Conservation (phyloP, 2,329 filamentous ascomycete genomes). For the Macrophomina pseudophaseolina region DNA sequence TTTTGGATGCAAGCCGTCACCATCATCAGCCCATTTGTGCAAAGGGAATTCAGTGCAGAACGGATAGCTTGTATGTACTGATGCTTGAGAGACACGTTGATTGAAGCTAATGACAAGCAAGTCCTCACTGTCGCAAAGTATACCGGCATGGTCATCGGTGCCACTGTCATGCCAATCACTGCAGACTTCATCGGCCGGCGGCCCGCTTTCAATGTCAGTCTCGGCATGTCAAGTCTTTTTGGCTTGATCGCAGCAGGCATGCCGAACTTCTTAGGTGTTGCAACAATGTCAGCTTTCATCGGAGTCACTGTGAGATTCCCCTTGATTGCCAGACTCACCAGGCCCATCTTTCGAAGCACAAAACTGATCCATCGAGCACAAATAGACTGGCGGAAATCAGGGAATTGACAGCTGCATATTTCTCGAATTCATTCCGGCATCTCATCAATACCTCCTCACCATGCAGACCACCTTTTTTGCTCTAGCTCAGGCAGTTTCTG, state of each 20-base stretch:
- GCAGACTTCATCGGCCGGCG: not conserved
- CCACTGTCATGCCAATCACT: not conserved
- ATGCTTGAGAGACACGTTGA: slow-evolving; percentile 34
- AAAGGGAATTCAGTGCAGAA: not conserved
- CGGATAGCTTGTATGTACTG: slow-evolving; percentile 34
- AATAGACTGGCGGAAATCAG: not conserved
- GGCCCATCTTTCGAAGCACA: not conserved
- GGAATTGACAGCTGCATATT: slow-evolving; percentile 11
- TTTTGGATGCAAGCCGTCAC: slow-evolving; percentile 11
- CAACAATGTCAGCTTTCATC: slow-evolving; percentile 4
- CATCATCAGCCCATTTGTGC: slow-evolving; percentile 5
- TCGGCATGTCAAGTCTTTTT: not conserved
- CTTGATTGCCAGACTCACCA: not conserved
- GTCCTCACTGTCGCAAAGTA: slow-evolving; percentile 6
- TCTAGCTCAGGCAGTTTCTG: not conserved
- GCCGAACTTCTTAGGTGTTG: not conserved
- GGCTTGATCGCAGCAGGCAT: slow-evolving; percentile 6
- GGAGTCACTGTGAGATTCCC: not conserved
- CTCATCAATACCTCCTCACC: slow-evolving; percentile 11
- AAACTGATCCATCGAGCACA: no score
- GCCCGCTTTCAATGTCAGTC: not conserved
- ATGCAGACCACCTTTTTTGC: slow-evolving; percentile 4
- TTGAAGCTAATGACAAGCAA: not conserved
- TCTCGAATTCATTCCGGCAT: slow-evolving; percentile 3
- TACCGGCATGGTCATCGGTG: not conserved